Evolutionary conservation across 495 filamentous ascomycete genomes (phyloP).

Genomic region (Aspergillus ostianus): DNA sequence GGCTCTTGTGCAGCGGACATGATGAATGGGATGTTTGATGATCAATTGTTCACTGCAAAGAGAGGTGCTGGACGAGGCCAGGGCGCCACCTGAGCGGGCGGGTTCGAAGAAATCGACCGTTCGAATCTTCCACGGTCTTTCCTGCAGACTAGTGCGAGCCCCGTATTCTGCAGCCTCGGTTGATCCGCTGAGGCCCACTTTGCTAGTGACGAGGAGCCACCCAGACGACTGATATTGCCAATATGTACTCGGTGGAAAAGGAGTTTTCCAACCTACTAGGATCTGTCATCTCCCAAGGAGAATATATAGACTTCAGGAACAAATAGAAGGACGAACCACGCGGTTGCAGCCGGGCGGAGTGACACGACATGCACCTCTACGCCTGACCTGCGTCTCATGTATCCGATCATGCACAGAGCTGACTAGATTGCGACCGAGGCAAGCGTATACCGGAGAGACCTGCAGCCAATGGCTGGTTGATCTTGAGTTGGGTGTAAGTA

Average conservation of each 20-base stretch:
- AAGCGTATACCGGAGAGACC: neutral
- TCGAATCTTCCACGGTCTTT: neutral
- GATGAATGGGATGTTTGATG: neutral
- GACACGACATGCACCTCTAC: neutral
- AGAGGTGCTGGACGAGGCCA: neutral
- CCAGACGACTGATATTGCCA: neutral
- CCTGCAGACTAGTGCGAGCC: neutral
- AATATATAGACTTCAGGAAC: neutral
- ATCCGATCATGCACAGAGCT: neutral
- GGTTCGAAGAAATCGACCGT: neutral
- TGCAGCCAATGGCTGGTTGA: neutral
- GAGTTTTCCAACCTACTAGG: neutral
- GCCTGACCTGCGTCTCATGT: neutral
- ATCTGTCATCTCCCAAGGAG: neutral
- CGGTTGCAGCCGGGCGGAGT: neutral
- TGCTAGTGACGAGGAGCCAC: neutral
- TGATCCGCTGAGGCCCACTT: neutral
- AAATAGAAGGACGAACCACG: neutral
- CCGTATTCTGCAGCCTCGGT: neutral
- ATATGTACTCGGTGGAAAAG: neutral
- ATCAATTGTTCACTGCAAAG: neutral
- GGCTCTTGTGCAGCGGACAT: neutral
- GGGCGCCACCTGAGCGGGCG: neutral
- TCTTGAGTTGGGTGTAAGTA: neutral
- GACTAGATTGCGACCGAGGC: neutral